Conservation (phyloP, 495 filamentous ascomycete genomes). For the Talaromyces nanjingensis region DNA sequence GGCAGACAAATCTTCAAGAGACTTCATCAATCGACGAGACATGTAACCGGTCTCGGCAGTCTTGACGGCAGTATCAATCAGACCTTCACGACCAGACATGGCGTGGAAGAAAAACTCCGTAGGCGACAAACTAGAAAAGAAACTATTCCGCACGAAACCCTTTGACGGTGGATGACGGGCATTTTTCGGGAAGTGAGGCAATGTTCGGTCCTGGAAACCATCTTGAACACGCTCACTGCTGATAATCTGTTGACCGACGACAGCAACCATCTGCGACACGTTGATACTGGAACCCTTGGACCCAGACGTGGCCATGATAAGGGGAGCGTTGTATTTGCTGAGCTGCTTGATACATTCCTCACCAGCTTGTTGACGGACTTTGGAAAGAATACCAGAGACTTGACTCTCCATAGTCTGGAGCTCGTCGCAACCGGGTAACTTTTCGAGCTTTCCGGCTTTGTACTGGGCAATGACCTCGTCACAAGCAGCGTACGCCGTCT, state of each 20-base stretch:
- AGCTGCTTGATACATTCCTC: constrained; percentile 84
- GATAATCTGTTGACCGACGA: constrained; percentile 97
- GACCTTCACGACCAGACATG: constrained; percentile 94
- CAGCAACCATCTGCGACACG: constrained; percentile 97
- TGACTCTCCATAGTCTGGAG: constrained; percentile 86
- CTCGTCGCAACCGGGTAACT: constrained; percentile 81
- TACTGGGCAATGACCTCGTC: constrained; percentile 79
- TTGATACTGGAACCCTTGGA: constrained; percentile 97
- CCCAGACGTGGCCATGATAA: constrained; percentile 95
- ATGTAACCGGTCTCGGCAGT: constrained; percentile 99
- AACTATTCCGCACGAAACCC: constrained; percentile 95
- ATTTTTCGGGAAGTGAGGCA: constrained; percentile 94
- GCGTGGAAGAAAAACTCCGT: constrained; percentile 97
- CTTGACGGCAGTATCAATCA: constrained; percentile 99
- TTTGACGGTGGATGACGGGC: constrained; percentile 85
- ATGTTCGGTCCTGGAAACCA: constrained; percentile 89
- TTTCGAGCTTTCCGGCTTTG: constrained; percentile 69
- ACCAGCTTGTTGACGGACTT: constrained; percentile 83
- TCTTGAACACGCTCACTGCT: constrained; percentile 86
- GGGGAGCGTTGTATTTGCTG: constrained; percentile 83
- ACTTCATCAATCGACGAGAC: constrained; percentile 97
- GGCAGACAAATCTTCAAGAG: constrained; percentile 85
- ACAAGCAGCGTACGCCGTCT: constrained; percentile 71
- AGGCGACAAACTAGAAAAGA: constrained; percentile 86
- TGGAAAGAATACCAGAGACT: constrained; percentile 84